Evolutionary conservation across 805 yeast species (phyloP).

Genomic region (Wickerhamiella brachini): DNA sequence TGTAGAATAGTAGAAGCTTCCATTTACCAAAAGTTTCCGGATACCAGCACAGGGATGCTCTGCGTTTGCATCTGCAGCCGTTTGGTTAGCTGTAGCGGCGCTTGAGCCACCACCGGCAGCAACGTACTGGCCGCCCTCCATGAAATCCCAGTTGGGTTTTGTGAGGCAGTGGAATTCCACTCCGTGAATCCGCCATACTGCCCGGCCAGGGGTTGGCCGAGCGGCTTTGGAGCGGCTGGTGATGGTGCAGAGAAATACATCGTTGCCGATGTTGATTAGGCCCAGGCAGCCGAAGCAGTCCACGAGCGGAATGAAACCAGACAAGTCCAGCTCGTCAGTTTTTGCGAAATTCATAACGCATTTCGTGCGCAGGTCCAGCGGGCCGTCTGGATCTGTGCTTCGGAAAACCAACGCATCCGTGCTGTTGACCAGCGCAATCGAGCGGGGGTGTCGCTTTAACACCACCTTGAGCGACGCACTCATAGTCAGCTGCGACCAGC

Average conservation of each 20-base stretch:
- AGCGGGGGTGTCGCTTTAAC: slow-evolving; percentile 51
- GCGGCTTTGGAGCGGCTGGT: slow-evolving; percentile 71
- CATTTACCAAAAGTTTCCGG: slow-evolving; percentile 64
- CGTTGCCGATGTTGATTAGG: slow-evolving; percentile 51
- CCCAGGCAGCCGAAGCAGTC: slow-evolving; percentile 55
- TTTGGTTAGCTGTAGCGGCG: background rate
- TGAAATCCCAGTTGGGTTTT: slow-evolving; percentile 64
- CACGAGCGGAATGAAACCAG: slow-evolving; percentile 25
- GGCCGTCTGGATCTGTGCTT: slow-evolving; percentile 5
- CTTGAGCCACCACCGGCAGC: background rate
- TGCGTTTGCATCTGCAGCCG: background rate
- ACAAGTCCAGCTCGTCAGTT: slow-evolving; percentile 26
- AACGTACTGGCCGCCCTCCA: slow-evolving; percentile 36
- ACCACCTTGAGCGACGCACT: slow-evolving; percentile 39
- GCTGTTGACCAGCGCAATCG: slow-evolving; percentile 50
- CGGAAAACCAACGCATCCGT: slow-evolving; percentile 45
- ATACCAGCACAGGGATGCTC: slow-evolving; percentile 78
- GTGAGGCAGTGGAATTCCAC: slow-evolving; percentile 79
- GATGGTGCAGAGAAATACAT: slow-evolving; percentile 64
- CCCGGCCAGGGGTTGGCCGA: slow-evolving; percentile 62
- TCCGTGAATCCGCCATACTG: slow-evolving; percentile 64
- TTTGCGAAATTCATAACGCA: slow-evolving; percentile 35
- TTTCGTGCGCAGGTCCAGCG: slow-evolving; percentile 8
- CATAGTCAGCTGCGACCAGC: background rate
- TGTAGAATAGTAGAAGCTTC: slow-evolving; percentile 83